Evolutionary conservation across 2,329 filamentous ascomycete genomes (phyloP).

Genomic region (Geoglossum cookeanum): DNA sequence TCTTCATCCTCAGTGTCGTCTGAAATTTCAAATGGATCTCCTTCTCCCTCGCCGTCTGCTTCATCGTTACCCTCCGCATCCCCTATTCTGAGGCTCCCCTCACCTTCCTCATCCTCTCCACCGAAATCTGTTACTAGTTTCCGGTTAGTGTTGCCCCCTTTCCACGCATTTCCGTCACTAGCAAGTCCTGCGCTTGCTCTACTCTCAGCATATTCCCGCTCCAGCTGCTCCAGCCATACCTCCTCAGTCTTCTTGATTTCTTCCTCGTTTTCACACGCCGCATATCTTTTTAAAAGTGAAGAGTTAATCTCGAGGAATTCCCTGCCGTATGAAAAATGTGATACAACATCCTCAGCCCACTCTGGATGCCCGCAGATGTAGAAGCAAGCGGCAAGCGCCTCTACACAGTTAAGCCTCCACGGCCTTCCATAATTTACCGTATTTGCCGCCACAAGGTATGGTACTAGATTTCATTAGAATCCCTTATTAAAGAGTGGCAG

Average conservation of each 20-base stretch:
- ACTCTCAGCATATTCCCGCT: conserved; percentile 72
- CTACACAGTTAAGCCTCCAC: conserved; percentile 87
- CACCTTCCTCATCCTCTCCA: conserved; percentile 24
- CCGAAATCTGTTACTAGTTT: conserved; percentile 33
- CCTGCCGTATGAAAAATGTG: conserved; percentile 71
- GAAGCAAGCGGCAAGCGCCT: conserved; percentile 83
- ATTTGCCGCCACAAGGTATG: conserved; percentile 92
- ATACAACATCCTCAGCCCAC: conserved; percentile 72
- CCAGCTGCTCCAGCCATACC: conserved; percentile 75
- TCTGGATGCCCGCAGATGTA: conserved; percentile 74
- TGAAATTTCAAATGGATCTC: conserved; percentile 46
- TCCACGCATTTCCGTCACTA: conserved; percentile 58
- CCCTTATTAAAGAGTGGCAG: background rate
- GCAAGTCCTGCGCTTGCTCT: conserved; percentile 42
- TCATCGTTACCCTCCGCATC: conserved; percentile 26
- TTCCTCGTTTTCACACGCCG: conserved; percentile 62
- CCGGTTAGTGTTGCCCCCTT: conserved; percentile 73
- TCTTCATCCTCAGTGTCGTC: conserved; percentile 68
- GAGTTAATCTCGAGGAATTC: conserved; percentile 85
- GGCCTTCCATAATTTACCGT: conserved; percentile 94
- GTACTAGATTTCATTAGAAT: conserved; percentile 31
- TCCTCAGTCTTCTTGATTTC: conserved; percentile 70
- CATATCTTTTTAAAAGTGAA: conserved; percentile 64
- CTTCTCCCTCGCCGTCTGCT: conserved; percentile 24
- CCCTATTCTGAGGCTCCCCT: conserved; percentile 27